Conservation (phyloP, 768 basidiomycete genomes). For the Tylopilus rubrobrunneus region DNA sequence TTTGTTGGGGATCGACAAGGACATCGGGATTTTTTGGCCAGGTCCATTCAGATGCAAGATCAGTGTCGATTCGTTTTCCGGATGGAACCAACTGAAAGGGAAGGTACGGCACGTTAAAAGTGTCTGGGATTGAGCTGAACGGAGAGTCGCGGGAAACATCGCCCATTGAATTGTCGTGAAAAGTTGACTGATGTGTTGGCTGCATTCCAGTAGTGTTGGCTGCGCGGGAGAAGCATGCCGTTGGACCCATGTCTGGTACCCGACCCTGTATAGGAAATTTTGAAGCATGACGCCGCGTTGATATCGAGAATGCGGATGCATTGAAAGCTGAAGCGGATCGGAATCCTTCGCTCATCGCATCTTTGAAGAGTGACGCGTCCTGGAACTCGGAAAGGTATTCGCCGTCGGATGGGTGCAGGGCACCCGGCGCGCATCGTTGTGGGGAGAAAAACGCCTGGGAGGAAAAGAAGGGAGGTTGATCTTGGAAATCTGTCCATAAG, state of each 20-base stretch:
- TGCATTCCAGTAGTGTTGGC: conserved; percentile 14
- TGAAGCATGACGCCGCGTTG: conserved; percentile 30
- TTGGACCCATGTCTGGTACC: conserved; percentile 19
- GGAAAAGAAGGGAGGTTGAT: neutral
- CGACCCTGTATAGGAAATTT: conserved; percentile 25
- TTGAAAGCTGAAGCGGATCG: conserved; percentile 11
- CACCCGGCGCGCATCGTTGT: conserved; percentile 4
- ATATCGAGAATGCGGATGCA: conserved; percentile 24
- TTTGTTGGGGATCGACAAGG: conserved; percentile 4
- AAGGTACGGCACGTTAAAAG: conserved; percentile 23
- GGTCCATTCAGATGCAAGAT: conserved; percentile 8
- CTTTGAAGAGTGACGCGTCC: conserved; percentile 13
- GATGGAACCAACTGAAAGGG: conserved; percentile 23
- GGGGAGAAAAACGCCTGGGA: conserved; percentile 7
- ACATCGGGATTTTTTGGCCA: conserved; percentile 19
- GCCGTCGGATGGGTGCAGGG: neutral
- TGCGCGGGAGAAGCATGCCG: conserved; percentile 7
- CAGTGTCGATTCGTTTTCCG: conserved; percentile 10
- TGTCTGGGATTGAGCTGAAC: conserved; percentile 28
- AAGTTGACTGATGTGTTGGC: conserved; percentile 11
- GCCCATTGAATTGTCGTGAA: conserved; percentile 10
- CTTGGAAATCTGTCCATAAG: too few species aligned
- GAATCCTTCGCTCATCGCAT: conserved; percentile 7
- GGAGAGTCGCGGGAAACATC: conserved; percentile 4
- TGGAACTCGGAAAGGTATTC: conserved; percentile 15